These are phyloP conservation scores for Beauveria australis DNA, from an alignment of 2,329 filamentous ascomycete species.

Conservation along the genomic window DNA sequence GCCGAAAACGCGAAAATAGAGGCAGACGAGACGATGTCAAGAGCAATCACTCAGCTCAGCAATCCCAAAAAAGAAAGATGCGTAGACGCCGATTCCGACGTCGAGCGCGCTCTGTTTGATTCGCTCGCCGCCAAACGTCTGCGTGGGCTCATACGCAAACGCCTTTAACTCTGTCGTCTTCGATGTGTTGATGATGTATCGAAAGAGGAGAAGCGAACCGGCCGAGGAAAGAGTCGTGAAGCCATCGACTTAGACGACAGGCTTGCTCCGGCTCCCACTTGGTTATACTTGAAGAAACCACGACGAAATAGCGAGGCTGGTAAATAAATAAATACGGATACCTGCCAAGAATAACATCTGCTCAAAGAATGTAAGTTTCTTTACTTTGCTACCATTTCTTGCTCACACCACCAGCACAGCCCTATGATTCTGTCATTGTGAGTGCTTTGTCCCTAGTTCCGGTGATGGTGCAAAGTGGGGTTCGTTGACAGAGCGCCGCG, in stretches of 20 bases:
- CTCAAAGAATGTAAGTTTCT: no score
- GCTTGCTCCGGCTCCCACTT: neutral
- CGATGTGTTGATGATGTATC: slow-evolving; percentile 15
- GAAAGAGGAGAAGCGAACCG: no score
- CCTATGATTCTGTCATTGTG: neutral
- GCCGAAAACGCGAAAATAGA: slow-evolving; percentile 30
- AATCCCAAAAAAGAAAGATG: slow-evolving; percentile 16
- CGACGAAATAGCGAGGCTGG: neutral
- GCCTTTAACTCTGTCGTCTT: neutral
- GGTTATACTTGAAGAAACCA: neutral
- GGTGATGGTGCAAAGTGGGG: no score
- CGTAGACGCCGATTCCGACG: slow-evolving; percentile 14
- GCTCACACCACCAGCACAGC: neutral
- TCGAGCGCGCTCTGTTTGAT: neutral
- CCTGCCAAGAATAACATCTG: neutral
- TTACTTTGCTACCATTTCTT: no score
- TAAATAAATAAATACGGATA: no score
- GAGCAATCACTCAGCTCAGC: slow-evolving; percentile 19
- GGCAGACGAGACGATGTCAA: slow-evolving; percentile 24
- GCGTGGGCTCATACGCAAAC: slow-evolving; percentile 16
- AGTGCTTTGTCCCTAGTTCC: no score
- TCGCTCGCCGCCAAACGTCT: neutral
- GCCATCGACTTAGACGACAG: neutral
- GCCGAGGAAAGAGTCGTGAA: neutral
- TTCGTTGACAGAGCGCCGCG: neutral